phyloP scores from a whole-genome alignment of 176 grass and related monocot genomes.

The sorghum (Sorghum bicolor) region DNA sequence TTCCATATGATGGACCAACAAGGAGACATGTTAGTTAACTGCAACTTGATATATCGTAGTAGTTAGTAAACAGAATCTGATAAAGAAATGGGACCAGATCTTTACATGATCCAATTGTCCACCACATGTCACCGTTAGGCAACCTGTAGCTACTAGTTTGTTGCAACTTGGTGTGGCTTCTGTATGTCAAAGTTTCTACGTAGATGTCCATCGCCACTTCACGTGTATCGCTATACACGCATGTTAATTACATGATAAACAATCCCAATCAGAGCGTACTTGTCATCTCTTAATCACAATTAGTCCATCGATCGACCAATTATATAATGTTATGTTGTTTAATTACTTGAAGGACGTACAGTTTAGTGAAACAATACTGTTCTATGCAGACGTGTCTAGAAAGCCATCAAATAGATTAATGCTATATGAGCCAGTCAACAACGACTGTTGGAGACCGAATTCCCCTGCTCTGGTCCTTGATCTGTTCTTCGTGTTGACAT shows the following conservation, averaged over 20 bases:
- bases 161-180: conserved; percentile 34
- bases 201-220: conserved; percentile 6
- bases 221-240: conserved; percentile 8
- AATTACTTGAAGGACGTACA: conserved; percentile 9
- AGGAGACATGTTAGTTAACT: background rate
- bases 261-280: conserved; percentile 7
- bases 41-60: background rate
- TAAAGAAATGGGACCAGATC: conserved; percentile 40
- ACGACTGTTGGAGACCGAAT: conserved; percentile 20
- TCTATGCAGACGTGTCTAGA: conserved; percentile 16
- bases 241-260: background rate
- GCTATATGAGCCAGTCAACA: conserved; percentile 23
- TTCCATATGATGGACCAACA: conserved; percentile 32
- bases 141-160: conserved; percentile 24
- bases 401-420: conserved; percentile 2
- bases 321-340: background rate
- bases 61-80: conserved; percentile 49
- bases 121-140: conserved; percentile 31
- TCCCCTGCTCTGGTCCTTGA: conserved; percentile 13
- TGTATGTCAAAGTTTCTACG: conserved; percentile 22
- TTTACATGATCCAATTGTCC: conserved; percentile 36
- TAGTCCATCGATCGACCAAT: background rate
- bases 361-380: conserved; percentile 17
- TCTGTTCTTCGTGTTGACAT: conserved; percentile 1
- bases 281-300: background rate